These are phyloP conservation scores for Heterotrichella gracilis DNA, from an alignment of 352 stramenopile species.

Conservation along the genomic window DNA sequence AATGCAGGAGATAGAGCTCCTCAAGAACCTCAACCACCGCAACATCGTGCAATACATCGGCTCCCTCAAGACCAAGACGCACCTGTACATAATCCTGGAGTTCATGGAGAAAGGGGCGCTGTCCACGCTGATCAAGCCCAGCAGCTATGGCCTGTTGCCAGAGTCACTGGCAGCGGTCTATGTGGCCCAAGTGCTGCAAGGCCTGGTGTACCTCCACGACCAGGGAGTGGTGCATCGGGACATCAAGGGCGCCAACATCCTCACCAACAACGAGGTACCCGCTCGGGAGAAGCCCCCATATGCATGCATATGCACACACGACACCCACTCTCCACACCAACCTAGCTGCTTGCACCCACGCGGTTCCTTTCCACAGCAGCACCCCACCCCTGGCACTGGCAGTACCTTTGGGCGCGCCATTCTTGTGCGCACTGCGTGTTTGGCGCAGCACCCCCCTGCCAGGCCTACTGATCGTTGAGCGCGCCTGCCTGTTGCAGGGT, in stretches of 20 bases:
- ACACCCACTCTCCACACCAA: too few species aligned
- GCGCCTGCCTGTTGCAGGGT: too few species aligned
- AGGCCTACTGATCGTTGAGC: too few species aligned
- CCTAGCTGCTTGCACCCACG: too few species aligned
- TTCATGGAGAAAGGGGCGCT: slow-evolving; percentile 70
- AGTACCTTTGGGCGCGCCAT: too few species aligned
- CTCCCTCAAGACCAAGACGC: slow-evolving; percentile 29
- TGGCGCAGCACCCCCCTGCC: too few species aligned
- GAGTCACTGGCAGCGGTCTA: slow-evolving; percentile 29
- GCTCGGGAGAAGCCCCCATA: too few species aligned
- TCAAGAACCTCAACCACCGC: slow-evolving; percentile 54
- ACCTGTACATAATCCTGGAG: slow-evolving; percentile 29
- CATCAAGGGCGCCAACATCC: slow-evolving; percentile 59
- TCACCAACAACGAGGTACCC: slow-evolving; percentile 65
- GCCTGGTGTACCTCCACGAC: slow-evolving; percentile 47
- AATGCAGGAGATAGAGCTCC: slow-evolving; percentile 53
- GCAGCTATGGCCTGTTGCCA: slow-evolving; percentile 52
- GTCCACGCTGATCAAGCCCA: slow-evolving; percentile 53
- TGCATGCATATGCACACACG: too few species aligned
- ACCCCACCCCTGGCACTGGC: too few species aligned
- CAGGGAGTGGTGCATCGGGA: slow-evolving; percentile 56
- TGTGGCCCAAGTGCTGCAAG: slow-evolving; percentile 51
- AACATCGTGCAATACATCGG: slow-evolving; percentile 73
- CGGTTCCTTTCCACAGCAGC: too few species aligned
- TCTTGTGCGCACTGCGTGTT: too few species aligned